Conservation (phyloP, 768 basidiomycete species). For the Neoboletus magnificus region DNA sequence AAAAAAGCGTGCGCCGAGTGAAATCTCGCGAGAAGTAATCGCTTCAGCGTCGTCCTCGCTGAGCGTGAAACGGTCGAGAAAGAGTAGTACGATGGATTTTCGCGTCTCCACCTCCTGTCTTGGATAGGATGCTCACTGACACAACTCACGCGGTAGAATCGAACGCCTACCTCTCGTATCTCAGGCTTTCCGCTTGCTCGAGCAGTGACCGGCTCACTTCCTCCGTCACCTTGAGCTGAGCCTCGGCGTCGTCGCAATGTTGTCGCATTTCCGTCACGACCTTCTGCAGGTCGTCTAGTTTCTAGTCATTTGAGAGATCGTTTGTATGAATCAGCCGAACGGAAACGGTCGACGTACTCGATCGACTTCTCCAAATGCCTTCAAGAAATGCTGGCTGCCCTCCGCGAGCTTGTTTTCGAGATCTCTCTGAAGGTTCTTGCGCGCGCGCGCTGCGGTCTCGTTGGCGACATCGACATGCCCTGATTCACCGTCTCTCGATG, state of each 20-base stretch:
- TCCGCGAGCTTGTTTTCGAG: conserved; percentile 80
- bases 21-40: conserved; percentile 74
- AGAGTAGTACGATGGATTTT: conserved; percentile 70
- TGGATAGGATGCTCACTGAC: background rate
- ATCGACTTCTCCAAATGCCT: conserved; percentile 86
- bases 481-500: conserved; percentile 10
- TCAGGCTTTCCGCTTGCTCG: conserved; percentile 76
- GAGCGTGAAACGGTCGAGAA: conserved; percentile 85
- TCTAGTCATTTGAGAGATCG: conserved; percentile 43
- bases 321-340: background rate
- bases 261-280: conserved; percentile 78
- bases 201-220: conserved; percentile 75
- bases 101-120: conserved; percentile 71
- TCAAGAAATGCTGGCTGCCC: conserved; percentile 79
- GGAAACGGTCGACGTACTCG: conserved; percentile 51
- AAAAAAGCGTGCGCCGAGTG: conserved; percentile 74
- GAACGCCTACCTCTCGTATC: conserved; percentile 60
- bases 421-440: conserved; percentile 79
- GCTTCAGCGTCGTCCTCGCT: conserved; percentile 67
- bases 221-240: conserved; percentile 69
- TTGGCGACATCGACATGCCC: conserved; percentile 39
- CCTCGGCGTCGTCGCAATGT: conserved; percentile 81
- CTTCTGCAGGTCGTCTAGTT: conserved; percentile 72
- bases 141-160: background rate
- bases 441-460: conserved; percentile 67